Base-by-base conservation (phyloP, 306 rosid genomes). In the Nissolia schottii region DNA sequence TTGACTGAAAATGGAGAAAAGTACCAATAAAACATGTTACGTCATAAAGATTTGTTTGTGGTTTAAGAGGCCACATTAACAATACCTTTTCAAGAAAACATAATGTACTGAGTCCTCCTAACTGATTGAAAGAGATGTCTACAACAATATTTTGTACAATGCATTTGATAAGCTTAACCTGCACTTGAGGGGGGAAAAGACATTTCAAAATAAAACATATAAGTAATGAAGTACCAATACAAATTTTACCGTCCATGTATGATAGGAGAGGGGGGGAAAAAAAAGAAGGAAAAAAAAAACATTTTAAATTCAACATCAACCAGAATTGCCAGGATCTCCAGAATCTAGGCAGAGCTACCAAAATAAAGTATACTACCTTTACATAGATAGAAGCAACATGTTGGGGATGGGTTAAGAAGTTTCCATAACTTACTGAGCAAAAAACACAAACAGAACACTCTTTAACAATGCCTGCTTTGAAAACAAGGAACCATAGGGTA, bases 101-200 rank as follows among this genome's bases (percentile, higher is more conserved):
- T 45, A 89, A 83, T 5, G 95, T 92, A 83, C 86, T 81, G 71
- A 92, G 94, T 73, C 96, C 98, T 75, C 98, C 98, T 76, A 92
- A 75, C 80, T 92, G 98, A 83, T 92, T 90, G 92, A 88, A 92
- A 67, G 98, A 92, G 56, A 92, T 88, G 80, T 92, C 98, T 59
- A 92, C 96, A 19, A 90, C 85, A 37, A 88, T 85, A 83, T 90
- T 78, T 82, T 90, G 91, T 77, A 92, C 87, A 73, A 92, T 80
- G 76, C 96, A 92, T 79, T 92, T 92, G 37, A 92, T 92, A 69
- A 92, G 96, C 86, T 90, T 92, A 80, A 92, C 98, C 96, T 92
- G 95, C 88, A 73, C n/a, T 45, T 45, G 5, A 45, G 20, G 67
- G 66, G 38, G 71, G 51, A 69, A 74, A 49, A 19, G 55, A 20